Conservation (phyloP, 306 rosid genomes). For the Begonia masoniana region DNA sequence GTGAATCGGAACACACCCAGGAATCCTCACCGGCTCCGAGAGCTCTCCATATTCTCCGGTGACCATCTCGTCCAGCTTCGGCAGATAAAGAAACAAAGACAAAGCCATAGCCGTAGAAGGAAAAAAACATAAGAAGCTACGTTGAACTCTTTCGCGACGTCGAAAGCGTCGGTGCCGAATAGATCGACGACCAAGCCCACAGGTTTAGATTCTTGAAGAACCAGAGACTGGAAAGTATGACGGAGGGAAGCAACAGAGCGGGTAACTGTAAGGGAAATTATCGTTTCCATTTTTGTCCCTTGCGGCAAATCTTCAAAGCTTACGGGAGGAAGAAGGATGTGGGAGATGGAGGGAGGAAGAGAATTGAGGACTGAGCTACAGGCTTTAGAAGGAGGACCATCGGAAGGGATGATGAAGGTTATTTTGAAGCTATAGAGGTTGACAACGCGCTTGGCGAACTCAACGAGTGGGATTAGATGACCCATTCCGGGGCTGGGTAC, state of each 20-base stretch:
- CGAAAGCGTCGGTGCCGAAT: slow-evolving; percentile 49
- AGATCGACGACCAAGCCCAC: slow-evolving; percentile 36
- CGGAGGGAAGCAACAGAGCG: slow-evolving; percentile 21
- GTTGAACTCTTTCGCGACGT: slow-evolving; percentile 26
- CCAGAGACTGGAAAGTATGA: slow-evolving; percentile 3
- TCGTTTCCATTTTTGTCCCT: slow-evolving; percentile 18
- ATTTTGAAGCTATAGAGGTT: slow-evolving; percentile 17
- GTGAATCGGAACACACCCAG: slow-evolving; percentile 43
- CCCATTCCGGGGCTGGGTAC: slow-evolving; percentile 76
- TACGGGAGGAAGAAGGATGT: slow-evolving; percentile 27
- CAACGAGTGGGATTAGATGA: slow-evolving; percentile 67
- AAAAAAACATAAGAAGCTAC: slow-evolving; percentile 27
- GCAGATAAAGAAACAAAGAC: slow-evolving; percentile 29
- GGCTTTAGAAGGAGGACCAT: slow-evolving; percentile 39
- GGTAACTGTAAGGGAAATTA: slow-evolving; percentile 25
- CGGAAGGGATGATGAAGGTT: slow-evolving; percentile 44
- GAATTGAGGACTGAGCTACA: slow-evolving; percentile 30
- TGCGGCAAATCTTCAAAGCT: slow-evolving; percentile 23
- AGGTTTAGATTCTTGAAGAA: neutral
- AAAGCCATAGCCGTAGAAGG: slow-evolving; percentile 35
- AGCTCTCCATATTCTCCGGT: slow-evolving; percentile 33
- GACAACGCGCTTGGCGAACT: slow-evolving; percentile 44
- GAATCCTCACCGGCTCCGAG: slow-evolving; percentile 30
- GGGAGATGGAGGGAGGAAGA: slow-evolving; percentile 18
- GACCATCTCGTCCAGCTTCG: slow-evolving; percentile 24